Evolutionary conservation across 306 rosid genomes (phyloP).

Genomic region (Lathyrus sativus): DNA sequence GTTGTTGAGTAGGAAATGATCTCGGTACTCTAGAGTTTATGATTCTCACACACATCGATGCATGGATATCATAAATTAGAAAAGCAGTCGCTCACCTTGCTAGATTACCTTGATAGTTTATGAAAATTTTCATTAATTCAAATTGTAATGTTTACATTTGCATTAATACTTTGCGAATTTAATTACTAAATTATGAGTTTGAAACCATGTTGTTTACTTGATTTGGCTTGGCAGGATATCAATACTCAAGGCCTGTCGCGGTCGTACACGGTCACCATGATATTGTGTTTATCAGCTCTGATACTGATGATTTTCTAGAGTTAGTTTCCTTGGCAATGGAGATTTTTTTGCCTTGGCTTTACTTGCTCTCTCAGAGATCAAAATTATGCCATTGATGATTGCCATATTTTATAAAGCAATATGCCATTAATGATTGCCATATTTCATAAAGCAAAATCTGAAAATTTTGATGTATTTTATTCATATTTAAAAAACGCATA

Average conservation of each 20-base stretch:
- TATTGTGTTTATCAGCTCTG: conserved; percentile 48
- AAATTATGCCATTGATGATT: conserved; percentile 40
- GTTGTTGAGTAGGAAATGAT: background rate
- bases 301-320: conserved; percentile 56
- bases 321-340: conserved; percentile 31
- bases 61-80: conserved; percentile 12
- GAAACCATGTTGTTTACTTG: conserved; percentile 28
- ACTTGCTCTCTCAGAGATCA: conserved; percentile 34
- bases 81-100: background rate
- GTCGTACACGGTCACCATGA: conserved; percentile 45
- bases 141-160: background rate
- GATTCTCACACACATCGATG: background rate
- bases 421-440: conserved; percentile 40
- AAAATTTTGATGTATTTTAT: conserved; percentile 39
- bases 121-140: background rate
- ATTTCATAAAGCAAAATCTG: conserved; percentile 40
- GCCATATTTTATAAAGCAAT: too few relatives aligned
- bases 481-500: conserved; percentile 43
- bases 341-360: conserved; percentile 28
- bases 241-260: conserved; percentile 47
- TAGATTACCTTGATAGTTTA: background rate
- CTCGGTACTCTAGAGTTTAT: background rate
- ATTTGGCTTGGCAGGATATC: conserved; percentile 55
- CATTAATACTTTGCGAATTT: conserved; percentile 9
- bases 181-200: conserved; percentile 11